phyloP scores from a whole-genome alignment of 768 basidiomycete genomes.

The Suillus paluster region DNA sequence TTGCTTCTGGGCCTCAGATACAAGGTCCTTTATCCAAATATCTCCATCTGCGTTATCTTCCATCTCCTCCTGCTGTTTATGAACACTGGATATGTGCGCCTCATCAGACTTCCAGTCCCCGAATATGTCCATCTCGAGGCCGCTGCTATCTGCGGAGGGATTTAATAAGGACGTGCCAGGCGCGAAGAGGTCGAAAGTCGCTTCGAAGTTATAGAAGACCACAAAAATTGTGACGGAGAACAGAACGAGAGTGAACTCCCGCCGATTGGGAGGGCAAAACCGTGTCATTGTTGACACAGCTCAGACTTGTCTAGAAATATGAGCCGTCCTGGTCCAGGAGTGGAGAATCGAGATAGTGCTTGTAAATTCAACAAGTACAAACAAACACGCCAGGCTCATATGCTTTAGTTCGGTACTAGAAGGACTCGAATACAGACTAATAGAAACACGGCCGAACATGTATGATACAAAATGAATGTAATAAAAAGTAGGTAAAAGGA shows the following conservation, averaged over 20 bases:
- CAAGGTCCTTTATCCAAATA: slow-evolving; percentile 44
- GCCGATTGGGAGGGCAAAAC: slow-evolving; percentile 68
- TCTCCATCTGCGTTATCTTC: slow-evolving; percentile 41
- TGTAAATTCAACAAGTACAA: neutral
- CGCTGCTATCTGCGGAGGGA: slow-evolving; percentile 50
- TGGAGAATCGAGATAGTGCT: neutral
- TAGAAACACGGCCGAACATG: slow-evolving; percentile 19
- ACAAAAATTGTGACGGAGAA: slow-evolving; percentile 69
- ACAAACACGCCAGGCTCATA: neutral
- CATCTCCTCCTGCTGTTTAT: slow-evolving; percentile 47
- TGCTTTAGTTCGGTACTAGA: neutral
- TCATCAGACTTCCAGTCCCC: slow-evolving; percentile 75
- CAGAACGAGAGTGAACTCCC: slow-evolving; percentile 73
- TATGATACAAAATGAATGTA: slow-evolving; percentile 31
- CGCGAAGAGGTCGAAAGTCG: slow-evolving; percentile 58
- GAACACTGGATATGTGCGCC: slow-evolving; percentile 57
- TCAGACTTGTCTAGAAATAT: neutral
- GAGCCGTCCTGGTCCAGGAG: neutral
- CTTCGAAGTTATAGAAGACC: slow-evolving; percentile 75
- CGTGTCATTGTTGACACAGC: slow-evolving; percentile 52
- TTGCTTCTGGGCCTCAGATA: slow-evolving; percentile 29
- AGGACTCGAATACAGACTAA: neutral
- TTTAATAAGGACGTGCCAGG: slow-evolving; percentile 24
- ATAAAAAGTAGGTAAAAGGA: slow-evolving; percentile 29
- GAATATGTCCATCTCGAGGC: slow-evolving; percentile 63